phyloP scores from a whole-genome alignment of 2,329 filamentous ascomycete genomes.

The Trichoderma sp. region DNA sequence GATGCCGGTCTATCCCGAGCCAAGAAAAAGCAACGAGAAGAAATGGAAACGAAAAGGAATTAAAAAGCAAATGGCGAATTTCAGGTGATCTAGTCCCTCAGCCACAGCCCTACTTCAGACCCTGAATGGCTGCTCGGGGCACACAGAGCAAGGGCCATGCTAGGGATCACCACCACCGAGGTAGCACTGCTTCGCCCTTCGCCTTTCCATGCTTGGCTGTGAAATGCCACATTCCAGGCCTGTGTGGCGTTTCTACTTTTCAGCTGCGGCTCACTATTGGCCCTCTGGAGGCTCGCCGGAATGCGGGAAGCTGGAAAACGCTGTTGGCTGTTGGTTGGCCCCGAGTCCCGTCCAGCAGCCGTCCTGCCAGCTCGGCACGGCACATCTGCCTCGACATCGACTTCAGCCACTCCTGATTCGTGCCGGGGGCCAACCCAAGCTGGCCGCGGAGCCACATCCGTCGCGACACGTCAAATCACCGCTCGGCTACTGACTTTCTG shows the following conservation, averaged over 20 bases:
- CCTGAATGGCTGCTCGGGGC: conserved; percentile 13
- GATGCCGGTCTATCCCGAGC: neutral
- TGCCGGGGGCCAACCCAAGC: neutral
- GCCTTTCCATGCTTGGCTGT: neutral
- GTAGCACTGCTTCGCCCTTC: neutral
- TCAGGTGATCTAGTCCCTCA: conserved; percentile 6
- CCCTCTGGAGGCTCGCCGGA: neutral
- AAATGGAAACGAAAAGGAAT: neutral
- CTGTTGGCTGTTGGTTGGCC: neutral
- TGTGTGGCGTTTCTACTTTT: neutral
- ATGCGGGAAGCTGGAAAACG: neutral
- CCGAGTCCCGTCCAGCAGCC: neutral
- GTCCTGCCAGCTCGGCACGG: neutral
- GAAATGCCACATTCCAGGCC: neutral
- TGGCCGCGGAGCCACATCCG: neutral
- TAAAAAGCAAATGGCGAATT: neutral
- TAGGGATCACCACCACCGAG: neutral
- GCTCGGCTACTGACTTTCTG: conserved; percentile 2
- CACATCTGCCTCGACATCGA: neutral
- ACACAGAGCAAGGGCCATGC: neutral
- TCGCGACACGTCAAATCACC: conserved; percentile 1
- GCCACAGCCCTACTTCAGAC: neutral
- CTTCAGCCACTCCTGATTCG: conserved; percentile 1
- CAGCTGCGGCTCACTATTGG: conserved; percentile 1
- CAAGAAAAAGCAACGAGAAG: neutral